Base-by-base conservation (phyloP, 2,329 filamentous ascomycete genomes). In the Calonectria crousiana region DNA sequence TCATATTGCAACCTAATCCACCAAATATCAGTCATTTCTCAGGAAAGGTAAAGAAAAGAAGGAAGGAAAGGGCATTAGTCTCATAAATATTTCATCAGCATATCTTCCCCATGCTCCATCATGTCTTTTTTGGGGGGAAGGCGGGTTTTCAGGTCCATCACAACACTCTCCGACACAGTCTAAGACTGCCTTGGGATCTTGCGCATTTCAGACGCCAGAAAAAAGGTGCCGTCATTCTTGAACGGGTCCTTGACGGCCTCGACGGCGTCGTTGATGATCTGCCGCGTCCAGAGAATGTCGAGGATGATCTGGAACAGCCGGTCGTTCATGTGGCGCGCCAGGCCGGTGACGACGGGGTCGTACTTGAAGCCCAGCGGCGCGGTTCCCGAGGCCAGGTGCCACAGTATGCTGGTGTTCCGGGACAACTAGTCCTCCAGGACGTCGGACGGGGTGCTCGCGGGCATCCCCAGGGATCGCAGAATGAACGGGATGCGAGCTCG, bases 361-460 rank as follows among this genome's bases (percentile, higher is more conserved):
- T 62, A 49, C 13, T 32, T 41, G 6, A 41, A 4, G 26, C 23
- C 26, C n/a, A 62, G n/a, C 26, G 67, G 67, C 2, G 67, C 60
- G 6, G 67, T 58, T 14, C 28, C 23, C 52, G 36, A 2, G 23
- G 53, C 58, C 13, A 81, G 75, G 71, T 79, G 76, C 23, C 74
- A 72, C 36, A 82, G 49, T 65, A 82, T 69, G 65, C 67, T 67
- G 47, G 62, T 53, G 62, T 82, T 82, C 18, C 66, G 47, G 11
- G 69, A 66, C 36, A 82, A 71, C 66, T 73, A 76, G 16, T 20
- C 11, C 56, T 79, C 47, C n/a, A 71, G 69, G 23, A 20, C 30
- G 52, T 23, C 11, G 4, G 32, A 14, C n/a, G 53, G n/a, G 3
- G 53, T 69, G 23, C 30, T 51, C 8, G 36, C 28, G 10, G 53